Base-by-base conservation (phyloP, 306 rosid species). In the Nissolia schottii region DNA sequence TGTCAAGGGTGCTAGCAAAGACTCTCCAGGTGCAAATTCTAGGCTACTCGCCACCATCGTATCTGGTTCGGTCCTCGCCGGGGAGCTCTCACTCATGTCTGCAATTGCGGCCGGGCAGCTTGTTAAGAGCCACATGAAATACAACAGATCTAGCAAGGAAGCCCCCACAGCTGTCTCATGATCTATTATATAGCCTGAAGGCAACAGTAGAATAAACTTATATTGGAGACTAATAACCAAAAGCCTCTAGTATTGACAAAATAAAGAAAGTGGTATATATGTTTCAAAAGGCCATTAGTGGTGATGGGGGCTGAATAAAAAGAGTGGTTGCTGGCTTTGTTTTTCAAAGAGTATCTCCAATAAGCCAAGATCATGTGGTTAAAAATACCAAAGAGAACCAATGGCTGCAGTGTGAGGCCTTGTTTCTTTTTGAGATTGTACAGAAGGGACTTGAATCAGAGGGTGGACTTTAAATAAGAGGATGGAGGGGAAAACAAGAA, bases 51-150 rank as follows among this genome's bases (percentile, higher is more conserved):
- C 93, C 48, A 45, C 88, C 68, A 60, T 88, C n/a, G 80, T 88
- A 13, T 87, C 90, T 1, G 90, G 93, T 38, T 82, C 93, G 5
- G 93, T 88, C 51, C 79, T 88, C 0, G 93, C 93, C 0, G 93
- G 93, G 15, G 93, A 88, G 72, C 85, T 88, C 13, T 88, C 93
- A 0, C 77, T 88, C 48, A 77, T 88, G 93, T 88, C 93, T 27
- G 93, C 93, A 65, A 83, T 88, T 53, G 85, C 93, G 19, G 90
- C 90, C 3, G 93, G 93, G 24, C 93, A 88, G 37, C 93, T 88
- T 18, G 92, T 89, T n/a, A 85, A 54, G 77, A 89, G 95, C 73
- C 95, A 89, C 81, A 89, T 89, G 95, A 89, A 89, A 66, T 89
- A 82, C 85, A 89, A 89, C 61, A 85, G 95, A 71, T 86, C 95